Conservation (phyloP, 1,284 basidiomycete genomes). For the Papiliotrema nemorosa region DNA sequence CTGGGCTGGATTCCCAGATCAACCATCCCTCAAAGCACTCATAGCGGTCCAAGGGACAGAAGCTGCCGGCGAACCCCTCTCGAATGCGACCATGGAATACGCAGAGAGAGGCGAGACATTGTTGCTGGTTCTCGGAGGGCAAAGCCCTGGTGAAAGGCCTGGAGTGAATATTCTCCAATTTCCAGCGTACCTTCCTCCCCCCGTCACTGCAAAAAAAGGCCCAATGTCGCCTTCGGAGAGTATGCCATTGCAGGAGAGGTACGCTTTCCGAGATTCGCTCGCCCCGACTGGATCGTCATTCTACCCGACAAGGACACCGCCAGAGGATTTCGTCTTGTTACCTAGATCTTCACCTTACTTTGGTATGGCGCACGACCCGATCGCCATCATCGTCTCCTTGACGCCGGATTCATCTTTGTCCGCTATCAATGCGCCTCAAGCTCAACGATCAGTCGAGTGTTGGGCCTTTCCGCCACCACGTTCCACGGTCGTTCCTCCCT, state of each 20-base stretch:
- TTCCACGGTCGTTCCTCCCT: conserved; percentile 33
- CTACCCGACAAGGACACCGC: conserved; percentile 60
- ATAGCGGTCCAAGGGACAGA: conserved; percentile 29
- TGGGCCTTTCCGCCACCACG: conserved; percentile 52
- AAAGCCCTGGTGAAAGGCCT: conserved; percentile 56
- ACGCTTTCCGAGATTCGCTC: conserved; percentile 65
- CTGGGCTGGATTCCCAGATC: conserved; percentile 72
- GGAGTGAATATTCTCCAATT: conserved; percentile 70
- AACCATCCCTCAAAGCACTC: conserved; percentile 35
- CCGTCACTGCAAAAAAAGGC: conserved; percentile 16
- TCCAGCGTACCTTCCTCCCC: conserved; percentile 64
- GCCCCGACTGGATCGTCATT: conserved; percentile 58
- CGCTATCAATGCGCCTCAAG: conserved; percentile 29
- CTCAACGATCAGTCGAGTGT: conserved; percentile 45
- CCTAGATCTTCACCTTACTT: conserved; percentile 71
- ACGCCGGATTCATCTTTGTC: conserved; percentile 42
- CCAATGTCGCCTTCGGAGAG: conserved; percentile 27
- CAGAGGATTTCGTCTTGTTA: conserved; percentile 75
- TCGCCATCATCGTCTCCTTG: conserved; percentile 57
- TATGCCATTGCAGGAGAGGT: conserved; percentile 58
- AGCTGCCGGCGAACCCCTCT: conserved; percentile 29
- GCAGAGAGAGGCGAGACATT: conserved; percentile 61
- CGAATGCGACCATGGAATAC: conserved; percentile 44
- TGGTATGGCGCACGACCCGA: conserved; percentile 65
- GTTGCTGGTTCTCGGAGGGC: conserved; percentile 74